Conservation (phyloP, 768 basidiomycete genomes). For the Phlebiopsis gigantea region DNA sequence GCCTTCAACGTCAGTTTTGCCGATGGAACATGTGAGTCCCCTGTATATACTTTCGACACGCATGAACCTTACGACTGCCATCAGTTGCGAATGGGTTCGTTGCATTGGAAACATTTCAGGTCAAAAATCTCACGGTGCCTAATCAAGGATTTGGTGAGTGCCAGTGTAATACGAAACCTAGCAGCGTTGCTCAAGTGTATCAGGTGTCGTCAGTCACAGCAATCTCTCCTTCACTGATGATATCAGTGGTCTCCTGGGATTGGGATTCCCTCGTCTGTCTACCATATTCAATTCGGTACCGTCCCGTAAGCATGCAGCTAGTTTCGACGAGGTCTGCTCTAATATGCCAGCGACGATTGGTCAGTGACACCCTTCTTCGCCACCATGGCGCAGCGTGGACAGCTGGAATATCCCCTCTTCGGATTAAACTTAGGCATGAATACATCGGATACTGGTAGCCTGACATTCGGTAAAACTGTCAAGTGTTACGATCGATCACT, state of each 20-base stretch:
- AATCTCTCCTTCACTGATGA: slow-evolving; percentile 60
- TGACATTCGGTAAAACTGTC: slow-evolving; percentile 51
- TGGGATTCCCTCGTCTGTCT: slow-evolving; percentile 74
- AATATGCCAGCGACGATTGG: not conserved
- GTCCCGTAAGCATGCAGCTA: slow-evolving; percentile 38
- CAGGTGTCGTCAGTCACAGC: slow-evolving; percentile 57
- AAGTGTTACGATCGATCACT: slow-evolving; percentile 2
- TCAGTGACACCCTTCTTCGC: slow-evolving; percentile 67
- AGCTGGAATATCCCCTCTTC: slow-evolving; percentile 70
- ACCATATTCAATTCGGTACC: slow-evolving; percentile 40
- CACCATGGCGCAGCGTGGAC: slow-evolving; percentile 54
- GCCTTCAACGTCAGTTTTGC: slow-evolving; percentile 56
- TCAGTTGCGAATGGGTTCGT: slow-evolving; percentile 67
- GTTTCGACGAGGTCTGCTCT: not conserved
- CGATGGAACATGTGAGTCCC: slow-evolving; percentile 61
- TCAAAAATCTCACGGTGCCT: slow-evolving; percentile 55
- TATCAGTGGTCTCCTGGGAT: slow-evolving; percentile 66
- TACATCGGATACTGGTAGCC: slow-evolving; percentile 41
- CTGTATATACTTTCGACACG: not conserved
- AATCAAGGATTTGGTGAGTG: slow-evolving; percentile 65
- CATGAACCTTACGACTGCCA: not conserved
- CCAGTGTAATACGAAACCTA: not conserved
- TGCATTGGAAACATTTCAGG: slow-evolving; percentile 54
- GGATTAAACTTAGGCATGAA: slow-evolving; percentile 63
- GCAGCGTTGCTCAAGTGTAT: not conserved